These are phyloP conservation scores for Schizochytrium sp. DNA, from an alignment of 108 stramenopile species.

Conservation along the genomic window DNA sequence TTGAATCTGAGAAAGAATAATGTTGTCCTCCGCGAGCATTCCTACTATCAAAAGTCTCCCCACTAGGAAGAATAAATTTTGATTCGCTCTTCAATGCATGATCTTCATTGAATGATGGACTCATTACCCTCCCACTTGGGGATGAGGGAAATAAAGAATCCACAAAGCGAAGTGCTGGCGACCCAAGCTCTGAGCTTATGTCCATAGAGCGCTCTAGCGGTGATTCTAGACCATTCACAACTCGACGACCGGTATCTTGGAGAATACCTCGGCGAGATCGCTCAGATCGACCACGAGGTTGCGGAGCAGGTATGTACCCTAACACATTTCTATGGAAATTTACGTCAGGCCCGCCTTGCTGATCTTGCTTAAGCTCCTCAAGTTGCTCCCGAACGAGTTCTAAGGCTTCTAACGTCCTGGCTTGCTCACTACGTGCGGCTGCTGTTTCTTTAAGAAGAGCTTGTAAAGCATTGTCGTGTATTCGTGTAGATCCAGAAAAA, in stretches of 20 bases:
- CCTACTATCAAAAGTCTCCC: not conserved
- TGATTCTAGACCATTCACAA: not conserved
- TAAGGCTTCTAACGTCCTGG: not conserved
- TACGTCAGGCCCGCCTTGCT: not conserved
- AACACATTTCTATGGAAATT: not conserved
- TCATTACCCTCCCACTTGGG: not conserved
- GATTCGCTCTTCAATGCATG: conserved; percentile 27
- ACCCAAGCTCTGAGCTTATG: not conserved
- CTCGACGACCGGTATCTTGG: not conserved
- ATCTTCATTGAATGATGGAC: not conserved
- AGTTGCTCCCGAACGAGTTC: conserved; percentile 30
- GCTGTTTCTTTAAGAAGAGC: conserved; percentile 17
- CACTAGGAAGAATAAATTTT: conserved; percentile 7
- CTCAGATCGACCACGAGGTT: not conserved
- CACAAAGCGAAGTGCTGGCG: not conserved
- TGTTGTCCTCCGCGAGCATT: not conserved
- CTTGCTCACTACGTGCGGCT: conserved; percentile 15
- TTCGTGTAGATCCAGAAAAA: too few relatives aligned
- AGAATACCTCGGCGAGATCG: not conserved
- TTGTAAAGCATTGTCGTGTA: not conserved
- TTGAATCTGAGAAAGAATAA: not conserved
- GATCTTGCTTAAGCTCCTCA: conserved; percentile 15
- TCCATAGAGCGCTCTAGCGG: not conserved
- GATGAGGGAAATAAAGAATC: not conserved
- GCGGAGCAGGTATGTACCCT: conserved; percentile 13